Conservation (phyloP, 1,284 basidiomycete genomes). For the Sanguinoderma infundibulare region DNA sequence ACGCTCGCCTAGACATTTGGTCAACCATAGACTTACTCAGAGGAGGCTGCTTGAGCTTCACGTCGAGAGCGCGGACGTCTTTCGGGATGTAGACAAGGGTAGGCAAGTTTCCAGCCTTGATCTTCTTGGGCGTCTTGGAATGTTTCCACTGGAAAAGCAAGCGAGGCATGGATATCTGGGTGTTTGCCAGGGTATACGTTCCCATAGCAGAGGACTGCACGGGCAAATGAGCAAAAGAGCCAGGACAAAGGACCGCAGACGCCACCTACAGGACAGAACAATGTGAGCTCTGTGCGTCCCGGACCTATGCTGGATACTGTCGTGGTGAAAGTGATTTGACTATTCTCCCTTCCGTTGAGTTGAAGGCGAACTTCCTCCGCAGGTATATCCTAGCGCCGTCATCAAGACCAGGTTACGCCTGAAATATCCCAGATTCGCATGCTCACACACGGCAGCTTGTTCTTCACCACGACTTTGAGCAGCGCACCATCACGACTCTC, state of each 20-base stretch:
- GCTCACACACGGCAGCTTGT: conserved; percentile 76
- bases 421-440: neutral
- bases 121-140: conserved; percentile 35
- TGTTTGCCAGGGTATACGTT: conserved; percentile 61
- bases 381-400: conserved; percentile 47
- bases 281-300: conserved; percentile 56
- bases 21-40: conserved; percentile 49
- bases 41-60: conserved; percentile 62
- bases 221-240: neutral
- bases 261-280: conserved; percentile 72
- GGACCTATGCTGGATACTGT: conserved; percentile 45
- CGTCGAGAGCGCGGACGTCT: conserved; percentile 62
- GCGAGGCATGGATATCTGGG: conserved; percentile 60
- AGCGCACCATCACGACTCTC: conserved; percentile 67
- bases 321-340: conserved; percentile 54
- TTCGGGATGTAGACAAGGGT: conserved; percentile 61
- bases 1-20: neutral
- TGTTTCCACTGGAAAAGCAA: conserved; percentile 65
- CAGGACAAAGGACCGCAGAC: neutral
- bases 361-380: conserved; percentile 55
- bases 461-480: conserved; percentile 61
- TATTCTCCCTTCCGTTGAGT: conserved; percentile 60
- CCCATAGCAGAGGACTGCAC: conserved; percentile 68
- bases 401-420: conserved; percentile 6
- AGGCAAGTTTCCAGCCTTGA: conserved; percentile 57